A percentile compares a stretch with the other conserved stretches of the same genome.
Evolutionary conservation across 306 rosid genomes (phyloP).

Genomic region (Dicorynia guianensis): DNA sequence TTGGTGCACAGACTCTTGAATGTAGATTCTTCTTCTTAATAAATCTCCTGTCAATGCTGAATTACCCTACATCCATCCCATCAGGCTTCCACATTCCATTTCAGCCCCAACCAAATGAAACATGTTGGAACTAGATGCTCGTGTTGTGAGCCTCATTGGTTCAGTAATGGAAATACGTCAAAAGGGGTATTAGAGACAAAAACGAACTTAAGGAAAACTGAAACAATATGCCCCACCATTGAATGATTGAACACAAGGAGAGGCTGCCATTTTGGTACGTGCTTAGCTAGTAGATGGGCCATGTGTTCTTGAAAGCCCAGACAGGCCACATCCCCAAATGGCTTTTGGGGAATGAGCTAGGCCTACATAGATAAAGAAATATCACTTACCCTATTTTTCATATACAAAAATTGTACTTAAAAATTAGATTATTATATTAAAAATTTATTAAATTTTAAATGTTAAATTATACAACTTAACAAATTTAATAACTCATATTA

Average conservation of each 20-base stretch:
- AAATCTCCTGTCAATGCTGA: slow-evolving; percentile 6
- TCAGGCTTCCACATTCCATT: slow-evolving; percentile 2
- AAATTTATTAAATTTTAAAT: too few relatives aligned
- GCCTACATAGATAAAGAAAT: too few relatives aligned
- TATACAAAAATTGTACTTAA: too few relatives aligned
- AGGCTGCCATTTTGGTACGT: not conserved
- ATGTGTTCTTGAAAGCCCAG: not conserved
- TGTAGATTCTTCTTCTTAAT: not conserved
- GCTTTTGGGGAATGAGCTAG: not conserved
- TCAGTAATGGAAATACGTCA: not conserved
- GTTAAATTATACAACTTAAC: too few relatives aligned
- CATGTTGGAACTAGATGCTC: not conserved
- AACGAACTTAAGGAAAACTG: not conserved
- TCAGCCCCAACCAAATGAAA: slow-evolving; percentile 1
- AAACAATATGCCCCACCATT: not conserved
- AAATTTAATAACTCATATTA: too few relatives aligned
- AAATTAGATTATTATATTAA: too few relatives aligned
- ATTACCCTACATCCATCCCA: not conserved
- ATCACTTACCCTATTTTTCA: not conserved
- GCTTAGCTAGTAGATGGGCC: not conserved
- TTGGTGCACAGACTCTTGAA: not conserved
- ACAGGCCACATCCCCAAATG: not conserved
- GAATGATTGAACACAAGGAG: not conserved
- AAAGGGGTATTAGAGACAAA: not conserved
- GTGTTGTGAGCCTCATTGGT: not conserved